A percentile compares a stretch with the other conserved stretches of the same genome.
Evolutionary conservation across 2,329 filamentous ascomycete species (phyloP).

Genomic region (Aspergillus sp.): DNA sequence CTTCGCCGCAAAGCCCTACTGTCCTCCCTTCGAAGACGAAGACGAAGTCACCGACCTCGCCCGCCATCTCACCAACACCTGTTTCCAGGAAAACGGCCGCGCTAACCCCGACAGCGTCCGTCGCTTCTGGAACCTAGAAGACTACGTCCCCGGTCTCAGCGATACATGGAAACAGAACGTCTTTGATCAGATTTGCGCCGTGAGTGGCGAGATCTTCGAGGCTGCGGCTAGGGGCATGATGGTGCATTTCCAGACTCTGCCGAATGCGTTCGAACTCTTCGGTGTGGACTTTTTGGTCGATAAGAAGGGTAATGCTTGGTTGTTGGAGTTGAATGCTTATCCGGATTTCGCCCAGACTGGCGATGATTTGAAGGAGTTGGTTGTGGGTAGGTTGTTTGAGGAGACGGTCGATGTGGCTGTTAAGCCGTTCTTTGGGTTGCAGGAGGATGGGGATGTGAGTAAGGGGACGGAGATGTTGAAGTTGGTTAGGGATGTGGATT

Average conservation of each 20-base stretch:
- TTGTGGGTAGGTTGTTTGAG: conserved; percentile 77
- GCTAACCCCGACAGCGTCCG: conserved; percentile 66
- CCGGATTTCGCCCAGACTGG: conserved; percentile 96
- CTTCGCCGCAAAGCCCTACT: conserved; percentile 77
- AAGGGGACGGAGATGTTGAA: conserved; percentile 35
- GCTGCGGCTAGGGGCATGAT: conserved; percentile 81
- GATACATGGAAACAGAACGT: conserved; percentile 60
- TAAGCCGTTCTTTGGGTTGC: conserved; percentile 63
- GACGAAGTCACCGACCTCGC: conserved; percentile 59
- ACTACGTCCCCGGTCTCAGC: conserved; percentile 33
- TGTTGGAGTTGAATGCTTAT: conserved; percentile 94
- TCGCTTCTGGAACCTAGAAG: conserved; percentile 71
- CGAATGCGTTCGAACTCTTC: conserved; percentile 88
- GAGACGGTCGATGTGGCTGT: conserved; percentile 70
- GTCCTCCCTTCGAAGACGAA: conserved; percentile 56
- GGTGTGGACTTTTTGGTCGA: conserved; percentile 90
- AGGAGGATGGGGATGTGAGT: conserved; percentile 13
- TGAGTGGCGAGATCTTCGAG: conserved; percentile 79
- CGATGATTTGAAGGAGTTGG: conserved; percentile 62
- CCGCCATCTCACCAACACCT: conserved; percentile 91
- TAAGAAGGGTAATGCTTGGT: conserved; percentile 62
- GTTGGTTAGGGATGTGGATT: conserved; percentile 44
- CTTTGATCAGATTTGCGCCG: conserved; percentile 70
- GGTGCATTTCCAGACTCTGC: conserved; percentile 86
- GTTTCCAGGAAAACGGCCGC: conserved; percentile 68